Evolutionary conservation across 108 stramenopile genomes (phyloP), one percentile per base, ranked within the genome.

Genomic region (Chaetoceros muelleri): DNA sequence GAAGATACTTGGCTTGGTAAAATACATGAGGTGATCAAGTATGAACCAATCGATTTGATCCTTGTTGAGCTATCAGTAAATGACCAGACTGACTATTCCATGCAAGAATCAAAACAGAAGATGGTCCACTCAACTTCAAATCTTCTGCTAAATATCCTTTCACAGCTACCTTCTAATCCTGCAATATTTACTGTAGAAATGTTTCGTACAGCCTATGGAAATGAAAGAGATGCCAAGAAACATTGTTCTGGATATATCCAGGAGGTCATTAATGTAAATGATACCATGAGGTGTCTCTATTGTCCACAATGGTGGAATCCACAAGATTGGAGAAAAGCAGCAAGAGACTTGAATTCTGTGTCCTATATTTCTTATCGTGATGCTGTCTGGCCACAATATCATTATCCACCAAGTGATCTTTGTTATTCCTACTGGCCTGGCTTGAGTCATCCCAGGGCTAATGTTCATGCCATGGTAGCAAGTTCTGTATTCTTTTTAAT

Each of bases 101-200:
- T 30, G 1, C 58, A 59, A 48, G 47, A 49, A 3, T 16, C 24
- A 28, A 10, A 8, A 18, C 47, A 46, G n/a, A 3, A 59, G 16
- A 17, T 18, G 20, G 58, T 59, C 29, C n/a, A 47, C 24, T 1
- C 1, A 48, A 59, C 46, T 25, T 48, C 47, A 16, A 8, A 27
- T 47, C 8, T 27, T 3, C 28, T 59, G 24, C 47, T 59, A 8
- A 49, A 59, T 20, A 24, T 59, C 2, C 17, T 59, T 24, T 48
- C 48, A 26, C 28, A 48, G 24, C n/a, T 59, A 2, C 58, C 58
- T 17, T 1, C 18, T 27, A 2, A 59, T 17, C 58, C 58, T n/a
- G 22, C 58, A 48, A 47, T 59, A n/a, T 25, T 59, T 20, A 48
- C 58, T 2, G 58, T 59, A 29, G 58, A 59, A 48, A 20, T 59